Base-by-base conservation (phyloP, 2,329 filamentous ascomycete genomes). In the Alternaria novae-zelandiae region DNA sequence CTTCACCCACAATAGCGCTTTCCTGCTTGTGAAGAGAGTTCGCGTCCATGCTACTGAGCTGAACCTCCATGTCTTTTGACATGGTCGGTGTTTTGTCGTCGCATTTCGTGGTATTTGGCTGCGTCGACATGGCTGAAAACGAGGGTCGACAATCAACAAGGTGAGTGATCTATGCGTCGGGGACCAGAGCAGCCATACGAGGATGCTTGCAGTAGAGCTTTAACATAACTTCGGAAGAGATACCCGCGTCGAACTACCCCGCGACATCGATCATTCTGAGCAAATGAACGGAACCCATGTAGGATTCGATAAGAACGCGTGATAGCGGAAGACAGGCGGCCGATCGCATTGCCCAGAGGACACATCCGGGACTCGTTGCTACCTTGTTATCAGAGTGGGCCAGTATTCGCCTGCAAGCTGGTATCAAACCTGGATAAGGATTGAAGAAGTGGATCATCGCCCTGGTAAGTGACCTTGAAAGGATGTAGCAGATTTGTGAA, bases 1-100 rank as follows among this genome's bases (percentile, higher is more conserved):
- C 67, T 32, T 80, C 72, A 23, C 78, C 76, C 23, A 47, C 54
- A 3, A 45, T 53, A 5, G 12, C 13, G 13, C 32, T 61, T 11
- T 32, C 44, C 25, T 63, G 26, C 20, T 46, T 50, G 13, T 57
- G 53, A 23, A 63, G 51, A 6, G 57, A 49, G 32, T 57, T 46
- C 7, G 11, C 45, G 7, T 56, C 45, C 17, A 28, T 17, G 3
- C 20, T 13, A 9, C 12, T 43, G 28, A 13, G 30, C 23, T 63
- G 57, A 10, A 46, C 6, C 28, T 63, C 61, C n/a, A 46, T 11
- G 6, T 61, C 46, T 9, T 46, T 47, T 17, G 59, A 45, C 41
- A 41, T 36, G 8, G 8, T n/a, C 6, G n/a, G 8, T 45, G 21
- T 17, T 51, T 61, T 44, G 9, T 41, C 10, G n/a, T 51, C 41